These are phyloP conservation scores for Botryosphaeria dothidea DNA, from an alignment of 2,329 filamentous ascomycete species.

Conservation along the genomic window DNA sequence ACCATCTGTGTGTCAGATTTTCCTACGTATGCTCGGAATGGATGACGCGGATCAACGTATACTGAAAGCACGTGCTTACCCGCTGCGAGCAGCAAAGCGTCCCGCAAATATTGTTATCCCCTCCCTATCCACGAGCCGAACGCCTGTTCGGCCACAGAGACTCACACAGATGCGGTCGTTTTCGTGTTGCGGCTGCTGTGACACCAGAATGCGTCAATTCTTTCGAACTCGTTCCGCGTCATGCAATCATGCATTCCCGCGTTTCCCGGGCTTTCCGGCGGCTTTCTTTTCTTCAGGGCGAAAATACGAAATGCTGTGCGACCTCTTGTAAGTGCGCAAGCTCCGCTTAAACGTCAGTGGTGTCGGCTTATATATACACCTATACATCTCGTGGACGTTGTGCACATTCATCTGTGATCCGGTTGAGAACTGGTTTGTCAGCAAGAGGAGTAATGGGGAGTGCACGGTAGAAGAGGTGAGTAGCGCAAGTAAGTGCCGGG, in stretches of 20 bases:
- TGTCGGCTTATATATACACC: not conserved
- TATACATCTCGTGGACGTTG: not conserved
- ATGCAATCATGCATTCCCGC: not conserved
- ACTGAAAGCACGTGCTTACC: too few relatives aligned
- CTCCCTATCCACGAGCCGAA: too few relatives aligned
- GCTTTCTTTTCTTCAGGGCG: slow-evolving; percentile 7
- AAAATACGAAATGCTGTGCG: not conserved
- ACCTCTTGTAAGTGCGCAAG: not conserved
- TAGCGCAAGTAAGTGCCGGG: too few relatives aligned
- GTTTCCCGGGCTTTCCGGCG: not conserved
- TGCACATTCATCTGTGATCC: not conserved
- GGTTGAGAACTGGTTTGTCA: not conserved
- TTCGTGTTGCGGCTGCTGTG: not conserved
- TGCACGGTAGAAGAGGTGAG: too few relatives aligned
- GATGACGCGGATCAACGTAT: too few relatives aligned
- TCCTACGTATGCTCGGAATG: too few relatives aligned
- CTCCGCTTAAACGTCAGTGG: not conserved
- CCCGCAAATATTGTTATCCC: too few relatives aligned
- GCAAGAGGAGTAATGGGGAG: too few relatives aligned
- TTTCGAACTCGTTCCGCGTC: not conserved
- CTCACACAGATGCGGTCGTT: not conserved
- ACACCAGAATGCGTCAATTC: not conserved
- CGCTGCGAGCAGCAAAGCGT: too few relatives aligned
- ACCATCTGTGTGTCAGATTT: too few relatives aligned
- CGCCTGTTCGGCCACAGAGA: not conserved